Conservation (phyloP, 23 red algal genomes). For the Gracilariopsis chorda region DNA sequence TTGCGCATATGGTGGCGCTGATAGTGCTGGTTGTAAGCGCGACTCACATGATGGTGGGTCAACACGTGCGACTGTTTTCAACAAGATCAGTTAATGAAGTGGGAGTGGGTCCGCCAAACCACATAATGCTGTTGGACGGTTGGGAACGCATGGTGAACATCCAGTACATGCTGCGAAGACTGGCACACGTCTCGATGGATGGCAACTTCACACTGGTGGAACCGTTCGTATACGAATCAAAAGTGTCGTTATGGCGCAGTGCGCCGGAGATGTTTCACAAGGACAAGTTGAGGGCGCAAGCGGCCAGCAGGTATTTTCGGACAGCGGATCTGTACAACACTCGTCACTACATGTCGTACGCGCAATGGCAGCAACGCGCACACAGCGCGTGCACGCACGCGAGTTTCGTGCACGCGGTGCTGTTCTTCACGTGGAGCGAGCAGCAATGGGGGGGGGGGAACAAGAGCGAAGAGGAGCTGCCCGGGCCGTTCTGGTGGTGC, state of each 20-base stretch:
- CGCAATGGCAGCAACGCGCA: not conserved
- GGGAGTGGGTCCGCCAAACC: conserved; percentile 10
- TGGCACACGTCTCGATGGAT: conserved; percentile 37
- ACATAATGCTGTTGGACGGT: conserved; percentile 32
- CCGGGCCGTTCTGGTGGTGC: not conserved
- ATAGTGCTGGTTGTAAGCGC: not conserved
- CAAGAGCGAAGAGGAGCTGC: not conserved
- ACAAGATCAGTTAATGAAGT: too few relatives aligned
- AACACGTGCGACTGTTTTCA: too few relatives aligned
- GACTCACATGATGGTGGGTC: too few relatives aligned
- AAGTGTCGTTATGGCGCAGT: conserved; percentile 7
- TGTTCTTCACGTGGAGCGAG: not conserved
- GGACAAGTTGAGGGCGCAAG: not conserved
- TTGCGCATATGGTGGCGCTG: not conserved
- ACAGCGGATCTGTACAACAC: not conserved
- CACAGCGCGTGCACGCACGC: not conserved
- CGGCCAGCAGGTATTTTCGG: not conserved
- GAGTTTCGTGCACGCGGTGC: not conserved
- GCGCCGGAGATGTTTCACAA: conserved; percentile 23
- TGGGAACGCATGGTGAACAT: conserved; percentile 65
- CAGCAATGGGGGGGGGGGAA: too few relatives aligned
- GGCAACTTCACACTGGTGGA: conserved; percentile 35
- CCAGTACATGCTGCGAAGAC: conserved; percentile 24
- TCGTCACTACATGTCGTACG: not conserved
- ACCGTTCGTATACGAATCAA: conserved; percentile 50